These are phyloP conservation scores for Kodamaea lidongshanica DNA, from an alignment of 805 yeast species.

Conservation along the genomic window DNA sequence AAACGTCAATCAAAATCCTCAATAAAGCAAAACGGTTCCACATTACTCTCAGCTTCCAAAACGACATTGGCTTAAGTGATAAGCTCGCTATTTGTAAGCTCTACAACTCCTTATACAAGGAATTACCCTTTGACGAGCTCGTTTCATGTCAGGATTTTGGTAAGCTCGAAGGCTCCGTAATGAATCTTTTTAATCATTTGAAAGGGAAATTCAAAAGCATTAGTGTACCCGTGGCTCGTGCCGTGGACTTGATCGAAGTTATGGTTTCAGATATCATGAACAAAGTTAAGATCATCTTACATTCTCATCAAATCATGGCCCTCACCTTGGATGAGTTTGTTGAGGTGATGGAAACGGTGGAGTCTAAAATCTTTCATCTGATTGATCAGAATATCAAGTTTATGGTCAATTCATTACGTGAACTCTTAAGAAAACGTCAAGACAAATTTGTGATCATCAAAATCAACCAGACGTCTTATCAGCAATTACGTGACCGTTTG, in stretches of 20 bases:
- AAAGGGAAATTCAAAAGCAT: constrained; percentile 49
- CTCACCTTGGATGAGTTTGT: constrained; percentile 36
- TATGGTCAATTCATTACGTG: constrained; percentile 63
- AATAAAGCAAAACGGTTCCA: constrained; percentile 72
- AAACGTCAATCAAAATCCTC: constrained; percentile 52
- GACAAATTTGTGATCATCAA: constrained; percentile 65
- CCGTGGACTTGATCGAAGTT: constrained; percentile 60
- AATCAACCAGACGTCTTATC: constrained; percentile 39
- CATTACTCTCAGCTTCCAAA: constrained; percentile 62
- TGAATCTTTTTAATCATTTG: constrained; percentile 51
- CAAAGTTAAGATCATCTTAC: constrained; percentile 37
- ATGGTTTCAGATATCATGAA: constrained; percentile 51
- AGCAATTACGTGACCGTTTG: constrained; percentile 37
- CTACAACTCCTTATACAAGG: constrained; percentile 61
- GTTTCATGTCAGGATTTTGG: constrained; percentile 22
- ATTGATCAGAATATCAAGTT: constrained; percentile 63
- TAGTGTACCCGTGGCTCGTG: constrained; percentile 60
- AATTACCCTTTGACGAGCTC: constrained; percentile 62
- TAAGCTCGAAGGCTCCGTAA: constrained; percentile 41
- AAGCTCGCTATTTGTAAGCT: constrained; percentile 45
- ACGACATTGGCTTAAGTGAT: constrained; percentile 63
- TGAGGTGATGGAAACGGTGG: constrained; percentile 16
- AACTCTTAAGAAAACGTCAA: constrained; percentile 63
- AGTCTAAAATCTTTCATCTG: constrained; percentile 35
- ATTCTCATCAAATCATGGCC: constrained; percentile 38